Evolutionary conservation across 495 filamentous ascomycete species (phyloP).

Genomic region (Penicillium herquei): DNA sequence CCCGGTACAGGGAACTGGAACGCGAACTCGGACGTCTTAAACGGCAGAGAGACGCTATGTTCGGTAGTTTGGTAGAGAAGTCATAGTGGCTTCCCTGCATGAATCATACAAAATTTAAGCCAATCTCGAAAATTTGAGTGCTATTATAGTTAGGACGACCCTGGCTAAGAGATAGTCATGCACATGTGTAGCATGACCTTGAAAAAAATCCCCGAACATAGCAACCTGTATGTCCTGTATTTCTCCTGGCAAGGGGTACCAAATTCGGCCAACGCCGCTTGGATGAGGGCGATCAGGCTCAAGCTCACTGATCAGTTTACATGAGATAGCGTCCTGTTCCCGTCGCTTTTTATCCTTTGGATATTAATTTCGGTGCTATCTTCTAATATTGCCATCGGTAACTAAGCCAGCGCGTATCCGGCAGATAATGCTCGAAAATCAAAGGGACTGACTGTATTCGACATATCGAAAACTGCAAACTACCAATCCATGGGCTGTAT

Average conservation of each 20-base stretch:
- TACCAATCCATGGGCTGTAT: conserved; percentile 13
- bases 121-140: too few species aligned
- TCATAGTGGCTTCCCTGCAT: too few species aligned
- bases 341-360: conserved; percentile 4
- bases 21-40: conserved; percentile 57
- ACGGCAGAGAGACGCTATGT: conserved; percentile 62
- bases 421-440: conserved; percentile 8
- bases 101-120: too few species aligned
- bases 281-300: neutral
- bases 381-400: conserved; percentile 10
- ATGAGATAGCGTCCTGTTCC: conserved; percentile 1
- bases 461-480: conserved; percentile 12
- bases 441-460: conserved; percentile 10
- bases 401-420: conserved; percentile 2
- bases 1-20: conserved; percentile 63
- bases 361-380: conserved; percentile 6
- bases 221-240: neutral
- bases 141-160: too few species aligned
- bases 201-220: too few species aligned
- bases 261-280: neutral
- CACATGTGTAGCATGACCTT: too few species aligned
- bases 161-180: too few species aligned
- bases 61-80: conserved; percentile 50
- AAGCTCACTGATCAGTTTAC: neutral
- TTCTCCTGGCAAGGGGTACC: neutral